Conservation (phyloP, 2,329 filamentous ascomycete species). For the Colletotrichum sp. region DNA sequence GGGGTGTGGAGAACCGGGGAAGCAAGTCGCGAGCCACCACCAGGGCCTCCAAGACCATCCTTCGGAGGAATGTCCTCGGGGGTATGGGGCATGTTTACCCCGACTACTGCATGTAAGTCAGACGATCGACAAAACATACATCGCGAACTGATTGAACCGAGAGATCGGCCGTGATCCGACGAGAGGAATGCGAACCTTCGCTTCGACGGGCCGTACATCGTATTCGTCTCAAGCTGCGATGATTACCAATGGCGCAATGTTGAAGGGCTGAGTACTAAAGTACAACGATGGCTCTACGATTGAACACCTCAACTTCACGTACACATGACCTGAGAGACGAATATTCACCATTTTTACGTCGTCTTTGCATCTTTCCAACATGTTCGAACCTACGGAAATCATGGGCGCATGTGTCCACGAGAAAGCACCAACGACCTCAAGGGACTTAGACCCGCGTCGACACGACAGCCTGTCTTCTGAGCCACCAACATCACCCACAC, state of each 20-base stretch:
- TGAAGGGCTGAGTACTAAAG: background rate
- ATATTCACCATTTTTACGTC: background rate
- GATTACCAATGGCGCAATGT: background rate
- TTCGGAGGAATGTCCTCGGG: background rate
- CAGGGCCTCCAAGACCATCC: background rate
- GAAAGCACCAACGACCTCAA: rapidly evolving
- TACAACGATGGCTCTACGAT: background rate
- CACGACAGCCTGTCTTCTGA: background rate
- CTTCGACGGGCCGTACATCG: background rate
- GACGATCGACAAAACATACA: background rate
- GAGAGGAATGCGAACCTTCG: background rate
- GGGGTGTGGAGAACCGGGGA: background rate
- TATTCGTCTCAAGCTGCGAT: background rate
- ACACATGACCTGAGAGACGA: background rate
- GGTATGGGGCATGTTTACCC: background rate
- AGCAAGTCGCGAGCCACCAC: background rate
- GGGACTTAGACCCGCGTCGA: rapidly evolving
- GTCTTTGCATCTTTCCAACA: background rate
- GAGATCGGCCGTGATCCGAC: background rate
- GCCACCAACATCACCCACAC: background rate
- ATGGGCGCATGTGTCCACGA: background rate
- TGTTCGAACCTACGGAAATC: background rate
- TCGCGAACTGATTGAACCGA: background rate
- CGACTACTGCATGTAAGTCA: background rate
- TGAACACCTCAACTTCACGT: background rate